phyloP scores from a whole-genome alignment of 2,329 filamentous ascomycete species.

The Parascedosporium putredinis region DNA sequence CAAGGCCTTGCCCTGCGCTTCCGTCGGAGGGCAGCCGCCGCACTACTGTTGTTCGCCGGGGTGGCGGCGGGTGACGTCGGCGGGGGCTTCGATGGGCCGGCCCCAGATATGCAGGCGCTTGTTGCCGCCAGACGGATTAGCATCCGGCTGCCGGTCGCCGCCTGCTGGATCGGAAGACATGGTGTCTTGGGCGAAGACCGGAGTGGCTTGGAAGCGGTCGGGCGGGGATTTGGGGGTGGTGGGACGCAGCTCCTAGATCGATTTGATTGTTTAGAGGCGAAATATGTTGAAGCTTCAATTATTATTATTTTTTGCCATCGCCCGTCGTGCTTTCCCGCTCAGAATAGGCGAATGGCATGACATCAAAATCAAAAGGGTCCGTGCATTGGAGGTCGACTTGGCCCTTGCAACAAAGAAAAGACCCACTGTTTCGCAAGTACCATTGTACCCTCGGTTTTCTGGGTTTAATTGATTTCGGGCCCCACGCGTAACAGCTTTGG shows the following conservation, averaged over 20 bases:
- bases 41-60: too few relatives aligned
- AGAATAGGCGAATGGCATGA: too few relatives aligned
- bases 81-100: conserved; percentile 20
- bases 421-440: neutral
- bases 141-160: neutral
- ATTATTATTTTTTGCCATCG: too few relatives aligned
- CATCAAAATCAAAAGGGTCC: neutral
- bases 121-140: conserved; percentile 11
- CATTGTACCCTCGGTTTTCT: neutral
- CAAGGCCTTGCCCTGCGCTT: conserved; percentile 5
- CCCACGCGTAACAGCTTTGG: neutral
- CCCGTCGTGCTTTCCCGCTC: too few relatives aligned
- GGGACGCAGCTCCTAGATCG: too few relatives aligned
- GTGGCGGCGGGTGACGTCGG: conserved; percentile 3
- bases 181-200: neutral
- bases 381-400: too few relatives aligned
- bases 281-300: too few relatives aligned
- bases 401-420: too few relatives aligned
- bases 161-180: neutral
- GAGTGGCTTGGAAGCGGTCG: too few relatives aligned
- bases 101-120: conserved; percentile 27
- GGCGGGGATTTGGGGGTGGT: neutral
- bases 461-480: neutral
- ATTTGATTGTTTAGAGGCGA: too few relatives aligned
- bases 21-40: too few relatives aligned